These are phyloP conservation scores for Talaromyces sp. DNA, from an alignment of 2,329 filamentous ascomycete species.

Conservation along the genomic window DNA sequence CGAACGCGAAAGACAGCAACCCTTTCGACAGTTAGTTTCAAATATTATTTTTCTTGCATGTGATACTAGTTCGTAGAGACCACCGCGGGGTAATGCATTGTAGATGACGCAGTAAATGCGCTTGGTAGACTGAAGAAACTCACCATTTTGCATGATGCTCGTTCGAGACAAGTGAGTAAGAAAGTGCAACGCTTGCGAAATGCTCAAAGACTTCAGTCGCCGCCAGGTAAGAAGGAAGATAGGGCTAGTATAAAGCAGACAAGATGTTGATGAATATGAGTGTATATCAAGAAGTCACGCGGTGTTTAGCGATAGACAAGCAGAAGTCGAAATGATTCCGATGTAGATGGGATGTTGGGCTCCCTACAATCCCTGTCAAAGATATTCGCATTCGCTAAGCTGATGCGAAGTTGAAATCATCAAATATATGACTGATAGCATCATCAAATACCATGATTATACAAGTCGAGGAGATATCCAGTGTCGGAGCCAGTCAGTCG, in stretches of 20 bases:
- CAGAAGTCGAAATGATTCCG: not conserved
- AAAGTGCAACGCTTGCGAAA: slow-evolving; percentile 16
- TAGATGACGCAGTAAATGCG: not conserved
- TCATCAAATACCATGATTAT: slow-evolving; percentile 1
- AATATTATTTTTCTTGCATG: not conserved
- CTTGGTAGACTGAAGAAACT: slow-evolving; percentile 15
- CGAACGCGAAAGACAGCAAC: slow-evolving; percentile 39
- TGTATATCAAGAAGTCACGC: not conserved
- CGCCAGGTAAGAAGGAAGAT: not conserved
- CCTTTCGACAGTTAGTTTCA: slow-evolving; percentile 25
- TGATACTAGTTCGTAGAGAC: not conserved
- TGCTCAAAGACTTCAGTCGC: not conserved
- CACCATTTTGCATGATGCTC: slow-evolving; percentile 36
- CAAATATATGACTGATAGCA: not conserved
- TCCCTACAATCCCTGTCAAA: not conserved
- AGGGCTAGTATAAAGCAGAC: not conserved
- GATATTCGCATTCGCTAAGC: slow-evolving; percentile 4
- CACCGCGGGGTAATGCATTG: not conserved
- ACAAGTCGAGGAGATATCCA: not conserved
- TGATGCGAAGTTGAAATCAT: not conserved
- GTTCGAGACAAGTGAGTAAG: slow-evolving; percentile 18
- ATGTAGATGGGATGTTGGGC: not conserved
- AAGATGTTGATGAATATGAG: not conserved
- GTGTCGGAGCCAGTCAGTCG: slow-evolving; percentile 11
- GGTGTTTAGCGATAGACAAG: not conserved